Conservation (phyloP, 768 basidiomycete genomes). For the Dictyophora rubrovolvata region DNA sequence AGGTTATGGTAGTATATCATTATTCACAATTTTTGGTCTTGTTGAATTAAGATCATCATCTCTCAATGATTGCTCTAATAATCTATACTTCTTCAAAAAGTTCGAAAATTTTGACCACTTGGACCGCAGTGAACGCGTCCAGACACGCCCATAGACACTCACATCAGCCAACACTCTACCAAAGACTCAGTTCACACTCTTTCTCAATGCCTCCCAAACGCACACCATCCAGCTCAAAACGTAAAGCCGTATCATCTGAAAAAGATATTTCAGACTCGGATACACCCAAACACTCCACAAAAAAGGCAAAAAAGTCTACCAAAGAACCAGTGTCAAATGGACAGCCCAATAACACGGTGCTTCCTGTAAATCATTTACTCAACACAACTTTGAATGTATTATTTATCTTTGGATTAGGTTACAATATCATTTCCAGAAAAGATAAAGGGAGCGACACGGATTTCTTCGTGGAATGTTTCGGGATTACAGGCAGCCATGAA, state of each 20-base stretch:
- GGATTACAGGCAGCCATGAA: slow-evolving; percentile 66
- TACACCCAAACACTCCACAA: neutral
- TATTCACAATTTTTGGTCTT: too few species aligned
- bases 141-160: neutral
- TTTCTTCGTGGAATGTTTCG: slow-evolving; percentile 75
- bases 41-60: too few species aligned
- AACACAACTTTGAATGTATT: neutral
- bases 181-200: neutral
- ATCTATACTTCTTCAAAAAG: too few species aligned
- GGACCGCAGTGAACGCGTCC: neutral
- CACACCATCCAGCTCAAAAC: slow-evolving; percentile 7
- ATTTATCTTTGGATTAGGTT: neutral
- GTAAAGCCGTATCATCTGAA: neutral
- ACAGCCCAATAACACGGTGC: slow-evolving; percentile 64
- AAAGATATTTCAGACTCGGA: neutral
- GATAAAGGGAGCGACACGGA: slow-evolving; percentile 34
- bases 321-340: slow-evolving; percentile 22
- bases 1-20: too few species aligned
- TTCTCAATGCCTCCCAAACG: slow-evolving; percentile 9
- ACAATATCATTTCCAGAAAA: slow-evolving; percentile 46
- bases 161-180: neutral
- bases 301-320: slow-evolving; percentile 1
- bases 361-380: slow-evolving; percentile 36
- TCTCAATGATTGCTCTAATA: too few species aligned
- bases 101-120: neutral